Evolutionary conservation across 306 rosid species (phyloP), one percentile per base, ranked within the genome.

Genomic region (Citrullus mucosospermus): DNA sequence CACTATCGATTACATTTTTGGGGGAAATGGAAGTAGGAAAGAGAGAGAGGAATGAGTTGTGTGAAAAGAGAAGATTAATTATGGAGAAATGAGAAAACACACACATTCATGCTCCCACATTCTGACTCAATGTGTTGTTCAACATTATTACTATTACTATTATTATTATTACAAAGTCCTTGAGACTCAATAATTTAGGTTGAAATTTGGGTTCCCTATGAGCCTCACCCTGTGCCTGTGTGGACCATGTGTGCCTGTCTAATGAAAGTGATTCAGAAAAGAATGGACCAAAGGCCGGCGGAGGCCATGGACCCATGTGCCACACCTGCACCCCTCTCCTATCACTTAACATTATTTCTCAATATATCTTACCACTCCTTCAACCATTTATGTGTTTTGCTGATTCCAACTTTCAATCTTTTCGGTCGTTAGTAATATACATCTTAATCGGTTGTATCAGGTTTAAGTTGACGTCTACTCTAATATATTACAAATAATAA

Each of bases 231-330:
- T 25, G 28, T 25, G 28, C 28, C 28, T 25, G 28, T 51, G 39
- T 44, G 12, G 22, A 55, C 20, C 59, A 25, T 55, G 59, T 63
- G 70, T 15, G 68, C 1, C 22, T 34, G 70, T 34, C 13, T 63
- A 34, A 16, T 63, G 70, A 36, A 62, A 62, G 69, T 36, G 69
- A 62, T 62, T 62, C 69, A 62, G 69, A 32, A n/a, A 34, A 63
- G 46, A 36, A 63, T 63, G 70, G 70, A 63, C 70, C 70, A 16
- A 63, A 34, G 46, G 70, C 70, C 70, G 70, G 70, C 70, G 70
- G 46, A 63, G 6, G 22, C 46, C 70, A 63, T 63, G 70, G 70
- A 63, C 70, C 70, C 70, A 63, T 63, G 70, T 63, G 70, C 70
- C 70, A 8, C 12, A 1, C 20, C 67, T 28, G 66, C 59, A 18